These are phyloP conservation scores for Leccinum sublutescens DNA, from an alignment of 768 basidiomycete genomes.

Conservation along the genomic window DNA sequence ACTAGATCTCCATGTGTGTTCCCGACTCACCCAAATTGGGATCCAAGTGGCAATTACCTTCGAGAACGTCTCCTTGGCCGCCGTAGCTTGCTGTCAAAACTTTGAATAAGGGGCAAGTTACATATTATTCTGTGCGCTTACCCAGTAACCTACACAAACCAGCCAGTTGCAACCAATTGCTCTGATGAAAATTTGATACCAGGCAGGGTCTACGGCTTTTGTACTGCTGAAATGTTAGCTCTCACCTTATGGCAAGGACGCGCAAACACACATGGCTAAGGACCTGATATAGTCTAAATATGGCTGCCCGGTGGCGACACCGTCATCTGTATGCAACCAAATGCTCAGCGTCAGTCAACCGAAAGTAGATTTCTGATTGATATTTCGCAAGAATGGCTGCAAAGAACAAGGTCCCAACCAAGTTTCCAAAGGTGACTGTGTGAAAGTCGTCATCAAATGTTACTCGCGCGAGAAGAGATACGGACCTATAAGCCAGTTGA, in stretches of 20 bases:
- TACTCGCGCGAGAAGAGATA: neutral
- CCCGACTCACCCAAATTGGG: conserved; percentile 61
- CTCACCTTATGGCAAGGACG: neutral
- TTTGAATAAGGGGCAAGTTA: neutral
- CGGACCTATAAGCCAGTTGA: conserved; percentile 69
- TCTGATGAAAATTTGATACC: conserved; percentile 74
- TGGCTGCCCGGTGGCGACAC: conserved; percentile 56
- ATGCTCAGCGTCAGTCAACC: conserved; percentile 1
- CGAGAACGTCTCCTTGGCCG: conserved; percentile 64
- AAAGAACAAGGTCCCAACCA: conserved; percentile 69
- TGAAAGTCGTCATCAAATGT: neutral
- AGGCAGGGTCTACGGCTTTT: conserved; percentile 62
- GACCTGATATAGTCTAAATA: conserved; percentile 51
- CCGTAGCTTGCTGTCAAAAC: conserved; percentile 58
- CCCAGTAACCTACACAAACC: conserved; percentile 72
- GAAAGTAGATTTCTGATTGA: conserved; percentile 31
- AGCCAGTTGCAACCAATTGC: conserved; percentile 80
- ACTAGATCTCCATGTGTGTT: neutral
- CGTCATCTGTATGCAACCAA: conserved; percentile 44
- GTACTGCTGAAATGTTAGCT: conserved; percentile 36
- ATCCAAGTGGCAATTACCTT: conserved; percentile 72
- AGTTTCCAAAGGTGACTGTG: conserved; percentile 66
- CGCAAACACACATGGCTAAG: conserved; percentile 53
- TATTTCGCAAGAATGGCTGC: conserved; percentile 66
- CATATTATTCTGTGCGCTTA: conserved; percentile 31